Base-by-base conservation (phyloP, 2,329 filamentous ascomycete species). In the Aureobasidium zeae region DNA sequence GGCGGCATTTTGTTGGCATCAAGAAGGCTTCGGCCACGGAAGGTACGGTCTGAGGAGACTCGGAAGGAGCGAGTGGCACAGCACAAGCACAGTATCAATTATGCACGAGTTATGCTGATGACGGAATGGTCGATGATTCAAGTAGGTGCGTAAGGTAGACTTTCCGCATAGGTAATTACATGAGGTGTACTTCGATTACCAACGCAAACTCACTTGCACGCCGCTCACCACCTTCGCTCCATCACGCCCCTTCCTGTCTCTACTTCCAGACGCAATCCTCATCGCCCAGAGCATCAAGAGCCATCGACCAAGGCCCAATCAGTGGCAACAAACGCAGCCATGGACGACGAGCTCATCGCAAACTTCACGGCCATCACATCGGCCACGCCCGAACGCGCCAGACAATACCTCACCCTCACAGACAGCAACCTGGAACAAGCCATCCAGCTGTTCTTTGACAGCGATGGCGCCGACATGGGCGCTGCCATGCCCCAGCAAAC, bases 391-490 rank as follows among this genome's bases (percentile, higher is more conserved):
- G 72, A 81, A 52, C 77, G 88, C 50, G 91, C 89, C 21, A 76
- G 77, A 49, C 82, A 84, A 53, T 94, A 93, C 63, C 75, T 96
- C 35, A 76, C 83, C 54, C 75, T 98, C 59, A 81, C 87, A n/a
- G 83, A 86, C 53, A 80, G 80, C 56, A 82, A 94, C 59, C 70
- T 89, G 39, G 79, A 86, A 63, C 83, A 89, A 57, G 91, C 91
- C 19, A 81, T 95, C 55, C 79, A 86, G 57, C 78, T 96, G 10
- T 98, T 80, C 67, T 96, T 86, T 63, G 86, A 93, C 58, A 91
- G 83, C 59, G 85, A 83, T 31, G 87, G 89, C 35, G 76, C 81
- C 49, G 77, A 72, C 56, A 64, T 70, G 46, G 64, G 64, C 41
- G 52, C 44, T 46, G 44, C 60, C 55, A 28, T 52, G 41, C 43